These are phyloP conservation scores for Dactylonectria macrodidyma DNA, from an alignment of 2,329 filamentous ascomycete genomes.

Conservation along the genomic window DNA sequence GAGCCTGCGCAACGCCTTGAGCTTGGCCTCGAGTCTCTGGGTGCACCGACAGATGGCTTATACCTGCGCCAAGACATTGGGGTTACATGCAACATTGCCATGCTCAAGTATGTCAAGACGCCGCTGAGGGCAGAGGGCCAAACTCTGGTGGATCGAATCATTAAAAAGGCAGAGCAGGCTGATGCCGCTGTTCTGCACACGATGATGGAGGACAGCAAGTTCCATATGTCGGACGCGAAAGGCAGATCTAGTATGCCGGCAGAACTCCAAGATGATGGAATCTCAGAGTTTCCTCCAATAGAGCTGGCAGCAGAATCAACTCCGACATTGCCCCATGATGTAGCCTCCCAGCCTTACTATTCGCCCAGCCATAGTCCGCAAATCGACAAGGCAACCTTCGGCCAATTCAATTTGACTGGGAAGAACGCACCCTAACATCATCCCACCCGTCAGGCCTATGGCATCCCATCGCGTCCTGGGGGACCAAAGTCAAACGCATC, in stretches of 20 bases:
- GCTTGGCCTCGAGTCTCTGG: slow-evolving; percentile 70
- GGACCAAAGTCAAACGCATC: too few species aligned
- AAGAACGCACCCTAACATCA: too few species aligned
- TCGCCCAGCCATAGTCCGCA: too few species aligned
- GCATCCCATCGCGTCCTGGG: too few species aligned
- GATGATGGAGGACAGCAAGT: slow-evolving; percentile 76
- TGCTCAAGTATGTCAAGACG: slow-evolving; percentile 75
- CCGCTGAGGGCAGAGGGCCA: slow-evolving; percentile 77
- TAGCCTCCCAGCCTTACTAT: slow-evolving; percentile 50
- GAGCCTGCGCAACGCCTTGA: slow-evolving; percentile 74
- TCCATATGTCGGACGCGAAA: slow-evolving; percentile 59
- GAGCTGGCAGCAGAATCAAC: too few species aligned
- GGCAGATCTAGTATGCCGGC: too few species aligned
- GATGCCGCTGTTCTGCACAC: slow-evolving; percentile 77
- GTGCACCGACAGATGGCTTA: slow-evolving; percentile 74
- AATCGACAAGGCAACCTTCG: too few species aligned
- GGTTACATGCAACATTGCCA: slow-evolving; percentile 76
- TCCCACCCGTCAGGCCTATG: too few species aligned
- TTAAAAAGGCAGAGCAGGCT: slow-evolving; percentile 79
- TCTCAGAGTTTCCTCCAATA: too few species aligned
- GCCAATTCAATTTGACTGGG: too few species aligned
- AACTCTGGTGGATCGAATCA: slow-evolving; percentile 77
- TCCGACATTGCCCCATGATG: too few species aligned
- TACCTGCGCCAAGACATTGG: slow-evolving; percentile 80
- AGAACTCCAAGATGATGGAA: too few species aligned